Evolutionary conservation across 2,329 filamentous ascomycete species (phyloP).

Genomic region (Phialophora tarda): DNA sequence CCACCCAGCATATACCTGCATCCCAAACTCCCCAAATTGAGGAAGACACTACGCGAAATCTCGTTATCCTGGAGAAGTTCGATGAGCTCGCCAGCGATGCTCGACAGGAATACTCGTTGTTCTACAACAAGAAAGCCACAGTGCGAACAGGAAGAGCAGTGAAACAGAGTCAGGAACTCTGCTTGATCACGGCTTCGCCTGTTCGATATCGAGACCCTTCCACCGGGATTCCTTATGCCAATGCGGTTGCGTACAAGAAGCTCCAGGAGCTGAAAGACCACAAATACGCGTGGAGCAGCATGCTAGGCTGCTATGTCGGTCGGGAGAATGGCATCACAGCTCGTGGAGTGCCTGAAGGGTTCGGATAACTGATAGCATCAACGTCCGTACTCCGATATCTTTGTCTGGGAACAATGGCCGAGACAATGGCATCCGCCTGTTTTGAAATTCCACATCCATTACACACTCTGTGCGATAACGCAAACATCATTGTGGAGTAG

Average conservation of each 20-base stretch:
- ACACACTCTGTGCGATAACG: neutral
- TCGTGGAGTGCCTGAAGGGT: constrained; percentile 80
- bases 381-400: neutral
- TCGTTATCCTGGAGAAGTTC: constrained; percentile 65
- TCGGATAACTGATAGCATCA: constrained; percentile 1
- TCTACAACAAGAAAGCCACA: constrained; percentile 60
- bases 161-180: constrained; percentile 62
- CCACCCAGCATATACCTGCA: neutral
- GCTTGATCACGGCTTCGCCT: constrained; percentile 80
- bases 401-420: neutral
- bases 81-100: constrained; percentile 61
- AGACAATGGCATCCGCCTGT: neutral
- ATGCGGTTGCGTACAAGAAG: constrained; percentile 71
- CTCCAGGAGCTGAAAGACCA: constrained; percentile 75
- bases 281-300: constrained; percentile 80
- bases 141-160: constrained; percentile 52
- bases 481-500: neutral
- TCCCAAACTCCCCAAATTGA: constrained; percentile 43
- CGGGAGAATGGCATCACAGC: constrained; percentile 56
- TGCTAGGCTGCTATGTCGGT: constrained; percentile 84
- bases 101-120: constrained; percentile 58
- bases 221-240: constrained; percentile 81
- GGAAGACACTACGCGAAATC: constrained; percentile 61
- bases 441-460: neutral
- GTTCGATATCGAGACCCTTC: constrained; percentile 84